phyloP scores from a whole-genome alignment of 495 filamentous ascomycete genomes.

The Geoglossum glabrum region DNA sequence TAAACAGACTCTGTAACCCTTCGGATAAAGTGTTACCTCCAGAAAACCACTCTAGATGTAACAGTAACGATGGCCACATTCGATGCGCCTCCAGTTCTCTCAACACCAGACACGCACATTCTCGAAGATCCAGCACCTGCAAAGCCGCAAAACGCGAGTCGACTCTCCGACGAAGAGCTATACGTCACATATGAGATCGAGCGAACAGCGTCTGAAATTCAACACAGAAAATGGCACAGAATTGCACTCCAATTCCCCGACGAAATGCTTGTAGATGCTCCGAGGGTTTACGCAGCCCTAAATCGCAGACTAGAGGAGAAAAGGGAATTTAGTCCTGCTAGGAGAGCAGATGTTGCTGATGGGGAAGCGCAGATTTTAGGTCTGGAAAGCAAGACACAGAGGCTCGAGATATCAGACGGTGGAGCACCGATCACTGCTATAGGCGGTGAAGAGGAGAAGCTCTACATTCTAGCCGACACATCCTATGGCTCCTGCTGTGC shows the following conservation, averaged over 20 bases:
- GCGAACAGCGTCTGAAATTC: constrained; percentile 57
- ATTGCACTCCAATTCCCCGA: constrained; percentile 93
- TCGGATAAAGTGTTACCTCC: not conserved
- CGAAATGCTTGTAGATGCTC: constrained; percentile 68
- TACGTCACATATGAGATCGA: constrained; percentile 68
- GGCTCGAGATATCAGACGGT: not conserved
- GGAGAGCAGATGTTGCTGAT: not conserved
- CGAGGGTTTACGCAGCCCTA: constrained; percentile 54
- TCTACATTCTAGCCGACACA: constrained; percentile 86
- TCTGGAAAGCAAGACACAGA: not conserved
- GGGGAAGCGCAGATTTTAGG: not conserved
- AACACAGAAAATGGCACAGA: constrained; percentile 43
- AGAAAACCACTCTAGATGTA: not conserved
- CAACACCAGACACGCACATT: constrained; percentile 67
- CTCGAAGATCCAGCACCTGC: constrained; percentile 37
- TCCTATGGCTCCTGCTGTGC: constrained; percentile 96
- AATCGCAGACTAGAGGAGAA: constrained; percentile 32
- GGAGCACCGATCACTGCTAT: constrained; percentile 7
- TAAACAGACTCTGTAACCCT: not conserved
- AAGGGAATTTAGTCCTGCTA: not conserved
- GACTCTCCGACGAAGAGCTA: constrained; percentile 49
- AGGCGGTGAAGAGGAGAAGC: constrained; percentile 21
- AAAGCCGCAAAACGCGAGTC: constrained; percentile 17
- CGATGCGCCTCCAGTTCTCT: constrained; percentile 48
- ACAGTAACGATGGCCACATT: constrained; percentile 1